A percentile compares a stretch with the other conserved stretches of the same genome.
phyloP scores from a whole-genome alignment of 805 yeast genomes.

The Yamadazyma nakazawae region DNA sequence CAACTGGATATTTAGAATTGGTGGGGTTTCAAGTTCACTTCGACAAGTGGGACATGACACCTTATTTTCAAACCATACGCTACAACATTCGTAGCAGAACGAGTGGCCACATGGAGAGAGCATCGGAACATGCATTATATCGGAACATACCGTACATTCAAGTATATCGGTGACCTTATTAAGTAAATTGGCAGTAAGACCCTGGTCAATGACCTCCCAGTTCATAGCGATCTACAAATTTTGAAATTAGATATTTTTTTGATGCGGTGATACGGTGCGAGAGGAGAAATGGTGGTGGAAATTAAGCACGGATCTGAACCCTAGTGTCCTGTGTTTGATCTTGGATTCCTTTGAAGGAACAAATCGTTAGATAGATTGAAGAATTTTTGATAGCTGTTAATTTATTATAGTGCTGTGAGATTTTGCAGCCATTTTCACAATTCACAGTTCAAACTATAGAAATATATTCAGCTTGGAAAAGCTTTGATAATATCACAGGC shows the following conservation, averaged over 20 bases:
- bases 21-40: constrained; percentile 42
- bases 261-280: too few relatives aligned
- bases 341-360: too few relatives aligned
- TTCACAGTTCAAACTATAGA: too few relatives aligned
- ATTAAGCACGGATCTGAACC: too few relatives aligned
- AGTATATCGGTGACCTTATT: constrained; percentile 27
- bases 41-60: constrained; percentile 72
- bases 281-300: too few relatives aligned
- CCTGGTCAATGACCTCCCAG: constrained; percentile 5
- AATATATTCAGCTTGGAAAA: neutral
- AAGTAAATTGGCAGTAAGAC: constrained; percentile 18
- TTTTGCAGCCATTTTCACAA: too few relatives aligned
- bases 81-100: constrained; percentile 64
- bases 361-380: too few relatives aligned
- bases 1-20: constrained; percentile 51
- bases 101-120: constrained; percentile 69
- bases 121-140: constrained; percentile 63
- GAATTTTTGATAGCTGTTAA: too few relatives aligned
- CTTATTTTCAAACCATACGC: constrained; percentile 56
- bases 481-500: too few relatives aligned
- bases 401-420: too few relatives aligned
- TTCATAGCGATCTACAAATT: neutral
- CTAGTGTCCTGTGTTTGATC: too few relatives aligned
- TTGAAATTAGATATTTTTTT: neutral
- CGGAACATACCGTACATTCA: constrained; percentile 68